Evolutionary conservation across 768 basidiomycete species (phyloP).

Genomic region (Rhizopogon rudus): DNA sequence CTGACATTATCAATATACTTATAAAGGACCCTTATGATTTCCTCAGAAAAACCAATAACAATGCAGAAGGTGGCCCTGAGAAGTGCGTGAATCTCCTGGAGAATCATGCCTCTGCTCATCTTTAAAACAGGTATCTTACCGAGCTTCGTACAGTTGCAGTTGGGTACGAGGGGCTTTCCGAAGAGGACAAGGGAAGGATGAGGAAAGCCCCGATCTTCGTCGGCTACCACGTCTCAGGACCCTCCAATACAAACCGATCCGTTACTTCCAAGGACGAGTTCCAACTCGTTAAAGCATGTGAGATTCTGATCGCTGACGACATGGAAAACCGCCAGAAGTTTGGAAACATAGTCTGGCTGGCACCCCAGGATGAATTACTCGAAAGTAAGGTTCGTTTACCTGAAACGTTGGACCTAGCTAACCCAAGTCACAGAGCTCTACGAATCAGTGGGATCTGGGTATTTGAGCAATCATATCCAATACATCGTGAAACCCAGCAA

Average conservation of each 20-base stretch:
- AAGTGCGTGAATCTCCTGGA: conserved; percentile 38
- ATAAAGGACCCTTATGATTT: conserved; percentile 62
- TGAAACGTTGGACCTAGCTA: not conserved
- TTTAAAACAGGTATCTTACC: conserved; percentile 56
- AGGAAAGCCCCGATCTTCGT: conserved; percentile 63
- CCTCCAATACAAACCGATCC: conserved; percentile 27
- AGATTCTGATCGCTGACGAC: conserved; percentile 81
- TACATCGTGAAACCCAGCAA: conserved; percentile 59
- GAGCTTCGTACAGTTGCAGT: conserved; percentile 80
- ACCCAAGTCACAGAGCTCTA: conserved; percentile 54
- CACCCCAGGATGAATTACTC: conserved; percentile 82
- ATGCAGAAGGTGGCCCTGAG: conserved; percentile 36
- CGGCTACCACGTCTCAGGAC: conserved; percentile 45
- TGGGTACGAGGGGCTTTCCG: conserved; percentile 47
- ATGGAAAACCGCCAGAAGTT: conserved; percentile 70
- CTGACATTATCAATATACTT: conserved; percentile 66
- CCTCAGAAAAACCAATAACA: conserved; percentile 59
- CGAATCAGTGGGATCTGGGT: conserved; percentile 59
- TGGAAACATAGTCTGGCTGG: conserved; percentile 61
- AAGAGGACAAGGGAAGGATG: conserved; percentile 44
- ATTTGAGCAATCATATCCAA: conserved; percentile 62
- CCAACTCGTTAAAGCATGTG: conserved; percentile 56
- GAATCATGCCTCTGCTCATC: not conserved
- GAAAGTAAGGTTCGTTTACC: conserved; percentile 50
- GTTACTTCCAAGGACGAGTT: conserved; percentile 33